Evolutionary conservation across 1,284 basidiomycete species (phyloP), one percentile per base, ranked within the genome.

Genomic region (Grifola frondosa): DNA sequence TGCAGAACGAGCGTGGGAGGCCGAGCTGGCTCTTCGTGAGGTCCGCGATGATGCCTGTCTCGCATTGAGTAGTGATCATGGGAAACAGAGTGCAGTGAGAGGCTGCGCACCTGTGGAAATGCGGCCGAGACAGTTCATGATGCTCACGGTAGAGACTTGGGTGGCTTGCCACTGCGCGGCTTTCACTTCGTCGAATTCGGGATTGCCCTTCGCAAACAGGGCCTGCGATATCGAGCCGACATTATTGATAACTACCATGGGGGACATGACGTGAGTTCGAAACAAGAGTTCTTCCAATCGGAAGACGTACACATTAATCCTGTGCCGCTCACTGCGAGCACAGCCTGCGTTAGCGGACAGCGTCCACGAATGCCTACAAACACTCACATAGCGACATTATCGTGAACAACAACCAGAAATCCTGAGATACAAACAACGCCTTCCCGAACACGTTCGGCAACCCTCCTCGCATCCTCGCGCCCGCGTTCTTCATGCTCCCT

Each of bases 151-250:
- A 0, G 91, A 92, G 1, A 97, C 93, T 58, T 96, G 91, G 4
- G 79, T 73, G 0, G 90, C 84, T 68, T 97, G 94, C 75, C 84
- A 84, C 40, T 80, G 78, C 2, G 83, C 75, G 0, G 91, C 82
- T 49, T 75, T 72, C 0, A 74, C 62, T 16, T 80, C 78, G 54
- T 91, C 81, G 54, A 86, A 90, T 4, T 72, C 57, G 1, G 76
- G 64, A 35, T 84, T 77, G 6, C 78, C 77, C 48, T 84, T 74
- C 11, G 85, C 80, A 48, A 84, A 91, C 11, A 97, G 73, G 0
- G 90, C 90, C 60, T 91, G 84, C 0, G 93, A 83, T 61, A 97
- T 91, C 0, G 88, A 86, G n/a, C 93, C 93, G 17, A 92, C 91
- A 54, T 97, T 97, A 67, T 96, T 96, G 69, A 97, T 97, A 58